Evolutionary conservation across 176 grass and related monocot species (phyloP).

Genomic region (Rhynchospora breviuscula): DNA sequence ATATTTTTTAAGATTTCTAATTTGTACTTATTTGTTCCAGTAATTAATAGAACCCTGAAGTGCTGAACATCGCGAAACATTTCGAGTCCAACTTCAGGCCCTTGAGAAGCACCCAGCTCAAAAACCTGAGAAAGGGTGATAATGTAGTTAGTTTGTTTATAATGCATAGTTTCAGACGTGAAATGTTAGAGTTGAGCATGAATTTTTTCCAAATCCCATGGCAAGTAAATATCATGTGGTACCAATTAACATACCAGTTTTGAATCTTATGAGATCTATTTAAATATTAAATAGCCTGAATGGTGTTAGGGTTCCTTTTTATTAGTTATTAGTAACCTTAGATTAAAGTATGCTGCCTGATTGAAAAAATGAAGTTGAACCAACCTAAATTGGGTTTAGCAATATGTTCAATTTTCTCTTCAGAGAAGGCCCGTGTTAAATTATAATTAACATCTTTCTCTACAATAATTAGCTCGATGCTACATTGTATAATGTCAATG

Average conservation of each 20-base stretch:
- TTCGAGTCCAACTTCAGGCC: constrained; percentile 74
- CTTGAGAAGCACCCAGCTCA: constrained; percentile 65
- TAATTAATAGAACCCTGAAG: constrained; percentile 53
- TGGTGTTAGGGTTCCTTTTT: neutral
- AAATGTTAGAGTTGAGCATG: constrained; percentile 12
- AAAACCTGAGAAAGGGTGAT: constrained; percentile 59
- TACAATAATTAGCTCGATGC: too few relatives aligned
- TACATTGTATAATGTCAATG: too few relatives aligned
- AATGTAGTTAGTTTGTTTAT: constrained; percentile 15
- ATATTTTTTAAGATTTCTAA: too few relatives aligned
- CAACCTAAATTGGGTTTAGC: constrained; percentile 85
- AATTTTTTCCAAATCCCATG: neutral
- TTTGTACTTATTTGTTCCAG: too few relatives aligned
- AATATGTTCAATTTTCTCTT: constrained; percentile 80
- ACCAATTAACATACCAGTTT: neutral
- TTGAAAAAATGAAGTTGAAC: neutral
- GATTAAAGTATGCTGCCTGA: neutral
- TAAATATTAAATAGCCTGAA: neutral
- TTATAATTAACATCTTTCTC: too few relatives aligned
- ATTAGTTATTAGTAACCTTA: neutral
- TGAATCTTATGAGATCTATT: neutral
- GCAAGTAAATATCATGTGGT: neutral
- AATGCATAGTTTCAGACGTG: neutral
- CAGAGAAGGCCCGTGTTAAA: constrained; percentile 54
- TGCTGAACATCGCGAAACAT: constrained; percentile 62